Evolutionary conservation across 2,329 filamentous ascomycete species (phyloP), one percentile per base, ranked within the genome.

Genomic region (Diplocarpon rosae): DNA sequence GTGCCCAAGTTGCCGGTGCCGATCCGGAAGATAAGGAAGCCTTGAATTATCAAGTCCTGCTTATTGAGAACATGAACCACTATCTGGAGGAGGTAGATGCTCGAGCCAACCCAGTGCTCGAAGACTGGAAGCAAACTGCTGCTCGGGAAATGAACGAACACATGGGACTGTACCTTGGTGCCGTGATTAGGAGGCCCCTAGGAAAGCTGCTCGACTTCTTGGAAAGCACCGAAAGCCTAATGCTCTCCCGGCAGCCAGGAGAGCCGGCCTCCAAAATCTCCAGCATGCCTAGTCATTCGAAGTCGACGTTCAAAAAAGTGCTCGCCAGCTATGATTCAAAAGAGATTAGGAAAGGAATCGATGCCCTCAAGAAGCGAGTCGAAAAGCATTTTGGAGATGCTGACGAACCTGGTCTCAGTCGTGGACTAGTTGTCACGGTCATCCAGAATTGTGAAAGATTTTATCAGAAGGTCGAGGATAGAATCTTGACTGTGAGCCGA

Each of bases 1-100:
- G 65, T 46, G 61, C 46, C 62, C 69, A 49, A 62, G 70, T 53
- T 62, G 66, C 36, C 63, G 68, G 53, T 67, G 66, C 39, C 48
- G 81, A 85, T 56, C 75, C 77, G 1, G 92, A 96, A 63, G 92
- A 96, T 61, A 96, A 98, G 66, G 89, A 95, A 63, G 86, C 88
- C 5, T 75, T 98, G 49, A 96, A 96, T 66, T 95, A 94, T 66
- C 89, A 96, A 64, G 95, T 98, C 57, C 73, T 96, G 29, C 73
- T 96, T 43, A 96, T 98, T 55, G 90, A 98, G 65, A 98, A 98
- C 64, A 95, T 95, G 88, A 93, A 95, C 60, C 88, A 95, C 65
- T 96, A 94, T 66, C 71, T 92, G 10, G 89, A 96, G 62, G 89
- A 95, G 63, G 83, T 94, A 8, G 86, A 94, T 54, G 68, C 82